Evolutionary conservation across 805 yeast species (phyloP).

Genomic region (Metschnikowia reukaufii): DNA sequence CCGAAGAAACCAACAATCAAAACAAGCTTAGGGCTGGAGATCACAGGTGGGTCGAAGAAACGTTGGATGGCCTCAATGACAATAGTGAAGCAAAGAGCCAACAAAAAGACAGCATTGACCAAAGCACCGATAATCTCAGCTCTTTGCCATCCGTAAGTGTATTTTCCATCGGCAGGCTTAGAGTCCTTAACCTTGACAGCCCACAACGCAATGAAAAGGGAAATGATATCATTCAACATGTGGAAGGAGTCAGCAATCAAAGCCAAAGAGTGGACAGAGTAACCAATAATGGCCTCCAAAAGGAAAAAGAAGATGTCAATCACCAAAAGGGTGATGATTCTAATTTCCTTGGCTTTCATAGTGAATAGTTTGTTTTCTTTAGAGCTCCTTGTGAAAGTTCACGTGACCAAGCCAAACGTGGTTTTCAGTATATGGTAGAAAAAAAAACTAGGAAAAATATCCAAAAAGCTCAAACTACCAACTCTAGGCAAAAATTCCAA

Average conservation of each 20-base stretch:
- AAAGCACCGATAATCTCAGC: constrained; percentile 96
- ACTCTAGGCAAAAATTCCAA: neutral
- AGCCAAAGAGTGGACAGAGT: constrained; percentile 91
- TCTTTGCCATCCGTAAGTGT: constrained; percentile 97
- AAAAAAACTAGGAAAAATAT: neutral
- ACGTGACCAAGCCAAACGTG: neutral
- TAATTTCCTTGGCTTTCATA: constrained; percentile 58
- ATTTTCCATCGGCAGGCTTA: constrained; percentile 78
- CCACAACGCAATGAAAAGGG: constrained; percentile 89
- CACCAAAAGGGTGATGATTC: constrained; percentile 68
- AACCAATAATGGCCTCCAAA: constrained; percentile 81
- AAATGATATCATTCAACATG: constrained; percentile 93
- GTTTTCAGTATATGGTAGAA: no score
- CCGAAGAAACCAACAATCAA: constrained; percentile 84
- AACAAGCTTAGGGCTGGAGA: constrained; percentile 80
- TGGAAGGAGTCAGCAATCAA: constrained; percentile 96
- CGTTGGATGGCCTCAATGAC: constrained; percentile 92
- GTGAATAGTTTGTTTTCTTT: neutral
- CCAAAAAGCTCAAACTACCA: neutral
- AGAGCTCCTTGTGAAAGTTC: neutral
- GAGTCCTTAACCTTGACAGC: constrained; percentile 89
- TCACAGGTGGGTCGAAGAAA: constrained; percentile 73
- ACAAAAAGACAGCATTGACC: constrained; percentile 86
- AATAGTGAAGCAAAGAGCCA: constrained; percentile 91
- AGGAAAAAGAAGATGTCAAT: constrained; percentile 84